Evolutionary conservation across 1,284 basidiomycete genomes (phyloP).

Genomic region (Cutaneotrichosporon cavernicola): DNA sequence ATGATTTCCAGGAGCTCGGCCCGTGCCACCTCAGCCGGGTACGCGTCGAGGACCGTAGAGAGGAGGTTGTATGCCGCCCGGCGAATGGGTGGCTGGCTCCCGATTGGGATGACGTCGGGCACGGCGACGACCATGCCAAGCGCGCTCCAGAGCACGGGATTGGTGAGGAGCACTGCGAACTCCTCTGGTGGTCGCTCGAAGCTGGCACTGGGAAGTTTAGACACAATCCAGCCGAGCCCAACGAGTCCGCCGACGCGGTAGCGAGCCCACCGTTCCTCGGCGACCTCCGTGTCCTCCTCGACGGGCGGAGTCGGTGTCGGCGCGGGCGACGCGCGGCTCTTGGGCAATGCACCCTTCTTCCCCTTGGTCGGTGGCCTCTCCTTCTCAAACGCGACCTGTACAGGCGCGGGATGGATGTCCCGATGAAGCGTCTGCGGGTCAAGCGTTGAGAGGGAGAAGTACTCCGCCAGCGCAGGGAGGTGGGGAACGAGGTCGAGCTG

Average conservation of each 20-base stretch:
- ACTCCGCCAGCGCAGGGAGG: constrained; percentile 48
- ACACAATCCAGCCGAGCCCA: constrained; percentile 60
- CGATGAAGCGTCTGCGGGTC: constrained; percentile 66
- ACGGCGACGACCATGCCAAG: constrained; percentile 23
- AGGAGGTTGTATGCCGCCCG: constrained; percentile 46
- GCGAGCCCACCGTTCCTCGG: constrained; percentile 67
- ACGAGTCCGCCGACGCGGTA: constrained; percentile 71
- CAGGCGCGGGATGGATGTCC: constrained; percentile 65
- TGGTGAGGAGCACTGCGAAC: constrained; percentile 33
- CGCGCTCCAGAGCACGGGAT: constrained; percentile 43
- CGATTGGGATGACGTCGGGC: constrained; percentile 22
- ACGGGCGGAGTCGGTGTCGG: constrained; percentile 22
- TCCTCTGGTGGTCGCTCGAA: constrained; percentile 31
- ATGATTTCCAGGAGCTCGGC: constrained; percentile 52
- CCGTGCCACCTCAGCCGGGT: constrained; percentile 32
- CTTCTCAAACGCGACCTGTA: constrained; percentile 27
- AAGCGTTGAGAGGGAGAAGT: constrained; percentile 57
- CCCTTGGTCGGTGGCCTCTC: constrained; percentile 31
- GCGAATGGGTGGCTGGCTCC: constrained; percentile 43
- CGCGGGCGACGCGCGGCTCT: constrained; percentile 20
- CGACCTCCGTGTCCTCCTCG: constrained; percentile 45
- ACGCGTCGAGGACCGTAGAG: constrained; percentile 32
- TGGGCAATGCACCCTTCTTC: constrained; percentile 4
- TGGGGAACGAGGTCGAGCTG: constrained; percentile 52
- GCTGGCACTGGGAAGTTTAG: constrained; percentile 29